Evolutionary conservation across 2,329 filamentous ascomycete species (phyloP), one percentile per base, ranked within the genome.

Genomic region (Tolypocladium pustulatum): DNA sequence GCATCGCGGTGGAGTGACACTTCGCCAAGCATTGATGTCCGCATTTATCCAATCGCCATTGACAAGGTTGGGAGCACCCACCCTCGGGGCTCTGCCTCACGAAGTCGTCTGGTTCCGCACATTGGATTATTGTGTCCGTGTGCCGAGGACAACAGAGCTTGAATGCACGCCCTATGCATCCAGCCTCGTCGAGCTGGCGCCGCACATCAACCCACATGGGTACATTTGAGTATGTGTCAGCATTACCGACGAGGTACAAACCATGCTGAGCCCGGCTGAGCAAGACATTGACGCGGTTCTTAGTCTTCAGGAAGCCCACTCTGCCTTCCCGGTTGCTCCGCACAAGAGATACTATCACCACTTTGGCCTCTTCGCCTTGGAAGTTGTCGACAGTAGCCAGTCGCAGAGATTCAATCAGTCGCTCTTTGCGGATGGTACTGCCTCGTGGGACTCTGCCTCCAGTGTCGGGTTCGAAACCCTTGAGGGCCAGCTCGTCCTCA

Each of bases 321-420:
- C 78, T 81, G 10, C 71, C 73, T 9, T 79, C 64, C 0, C 68
- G 61, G 63, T 92, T 92, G 71, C 87, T 89, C 46, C 89, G 80
- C 0, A 90, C 87, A 0, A 92, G 73, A 0, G 85, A 89, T 0
- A 91, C 74, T 3, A 92, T 75, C 0, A 92, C 76, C 10, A 92
- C 74, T 56, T 89, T 86, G 1, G 84, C 85, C 65, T 92, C 88
- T 66, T 92, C 88, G 0, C 88, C 89, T 64, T 92, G 87, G 58
- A 90, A 91, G 62, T 91, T 91, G 67, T 90, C 86, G 0, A 90
- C 80, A 0, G 86, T 90, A 0, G 86, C 85, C 0, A 87, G 69
- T 5, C 82, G 73, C 3, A 88, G 68, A 1, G 73, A 74, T 30
- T 80, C 72, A 0, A 78, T 65, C 0, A 85, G 71, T 0, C 72